Evolutionary conservation across 331 rosid genomes (phyloP).

Genomic region (Quercus tomentella): DNA sequence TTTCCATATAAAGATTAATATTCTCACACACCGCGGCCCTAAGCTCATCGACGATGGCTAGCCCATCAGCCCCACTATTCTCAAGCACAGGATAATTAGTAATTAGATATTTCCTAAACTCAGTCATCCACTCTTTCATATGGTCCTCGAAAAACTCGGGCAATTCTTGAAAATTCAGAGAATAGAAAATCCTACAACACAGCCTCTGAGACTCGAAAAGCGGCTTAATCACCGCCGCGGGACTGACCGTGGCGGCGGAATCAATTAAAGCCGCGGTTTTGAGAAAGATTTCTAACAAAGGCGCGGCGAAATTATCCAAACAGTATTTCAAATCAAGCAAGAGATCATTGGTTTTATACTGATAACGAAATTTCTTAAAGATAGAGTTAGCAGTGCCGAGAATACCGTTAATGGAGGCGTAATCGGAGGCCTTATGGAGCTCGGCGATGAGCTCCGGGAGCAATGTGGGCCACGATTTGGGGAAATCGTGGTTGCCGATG

Average conservation of each 20-base stretch:
- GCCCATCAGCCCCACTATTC: too few species aligned
- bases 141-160: too few species aligned
- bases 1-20: too few species aligned
- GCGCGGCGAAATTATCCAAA: constrained; percentile 72
- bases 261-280: constrained; percentile 71
- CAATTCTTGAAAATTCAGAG: too few species aligned
- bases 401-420: constrained; percentile 75
- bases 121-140: too few species aligned
- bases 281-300: constrained; percentile 60
- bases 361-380: constrained; percentile 69
- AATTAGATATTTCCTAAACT: too few species aligned
- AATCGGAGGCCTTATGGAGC: constrained; percentile 61
- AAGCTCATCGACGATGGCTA: too few species aligned
- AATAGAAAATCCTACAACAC: too few species aligned
- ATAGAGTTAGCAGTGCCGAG: constrained; percentile 82
- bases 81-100: too few species aligned
- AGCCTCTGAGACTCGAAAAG: too few species aligned
- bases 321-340: constrained; percentile 90
- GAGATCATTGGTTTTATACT: constrained; percentile 69
- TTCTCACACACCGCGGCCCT: too few species aligned
- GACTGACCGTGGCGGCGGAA: constrained; percentile 23
- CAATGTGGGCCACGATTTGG: constrained; percentile 70
- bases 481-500: constrained; percentile 82
- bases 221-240: too few species aligned
- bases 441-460: constrained; percentile 74